Base-by-base conservation (phyloP, 805 yeast species). In the Metschnikowia shivogae region DNA sequence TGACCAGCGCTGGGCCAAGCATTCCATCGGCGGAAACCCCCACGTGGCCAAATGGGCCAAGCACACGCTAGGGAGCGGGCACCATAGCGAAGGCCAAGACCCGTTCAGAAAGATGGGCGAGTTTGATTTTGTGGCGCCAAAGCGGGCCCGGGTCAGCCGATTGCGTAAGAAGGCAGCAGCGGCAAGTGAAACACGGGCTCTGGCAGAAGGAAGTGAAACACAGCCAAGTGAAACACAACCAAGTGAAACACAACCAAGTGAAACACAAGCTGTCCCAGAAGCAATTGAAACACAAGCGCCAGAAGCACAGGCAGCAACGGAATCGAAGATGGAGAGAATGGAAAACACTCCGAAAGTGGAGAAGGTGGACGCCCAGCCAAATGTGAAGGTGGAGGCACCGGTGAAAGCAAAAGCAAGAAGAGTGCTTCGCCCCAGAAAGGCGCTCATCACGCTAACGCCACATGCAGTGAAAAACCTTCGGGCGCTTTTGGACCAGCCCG, bases 381-480 rank as follows among this genome's bases (percentile, higher is more conserved):
- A 19, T 13, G n/a, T n/a, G 34, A 33, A 30, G n/a, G 39, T 10
- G 44, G 44, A 33, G 40, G 42, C 17, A 22, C 50, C 33, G 30
- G 41, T 22, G 41, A 35, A 17, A 22, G 42, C 13, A 48, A 66
- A 48, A 50, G 54, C 39, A 49, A 55, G 90, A 66, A 80, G 93
- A 70, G 76, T 79, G 20, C 71, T 93, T 47, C 80, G 81, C 59
- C 97, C 98, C 5, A 77, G 95, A 52, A 93, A 88, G 67, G 96
- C 97, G 1, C 83, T 92, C 40, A 88, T 93, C 38, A 78, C 95
- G 4, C 72, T 93, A 42, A 76, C 92, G 0, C 80, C 86, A 2
- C 77, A 73, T 41, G 99, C 99, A 1, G 68, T 88, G 1, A 62
- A 64, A 4, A 98, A 93, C 65, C 68, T 93, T 47, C 70, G 71